Conservation (phyloP, 345 rosid genomes). For the Murraya paniculata region DNA sequence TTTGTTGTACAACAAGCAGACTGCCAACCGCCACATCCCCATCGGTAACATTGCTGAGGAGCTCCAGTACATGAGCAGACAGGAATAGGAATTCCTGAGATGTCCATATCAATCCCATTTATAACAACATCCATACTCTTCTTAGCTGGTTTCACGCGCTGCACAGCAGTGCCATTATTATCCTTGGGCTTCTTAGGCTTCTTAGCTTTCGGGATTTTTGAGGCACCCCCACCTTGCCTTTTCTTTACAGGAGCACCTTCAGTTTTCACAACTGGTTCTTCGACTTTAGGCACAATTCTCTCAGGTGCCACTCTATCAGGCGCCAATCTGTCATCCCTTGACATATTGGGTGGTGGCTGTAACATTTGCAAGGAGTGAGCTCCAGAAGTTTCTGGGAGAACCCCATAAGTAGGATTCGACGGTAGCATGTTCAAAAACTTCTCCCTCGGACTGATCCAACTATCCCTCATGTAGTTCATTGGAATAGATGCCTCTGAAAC, state of each 20-base stretch:
- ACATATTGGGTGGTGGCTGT: constrained; percentile 52
- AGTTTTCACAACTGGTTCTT: constrained; percentile 41
- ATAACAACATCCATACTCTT: constrained; percentile 78
- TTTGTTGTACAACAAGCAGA: constrained; percentile 93
- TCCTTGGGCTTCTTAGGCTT: constrained; percentile 86
- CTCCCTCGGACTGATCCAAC: constrained; percentile 73
- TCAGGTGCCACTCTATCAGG: constrained; percentile 38
- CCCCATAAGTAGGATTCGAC: constrained; percentile 37
- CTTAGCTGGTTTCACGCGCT: constrained; percentile 73
- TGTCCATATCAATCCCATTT: constrained; percentile 86
- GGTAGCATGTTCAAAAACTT: constrained; percentile 66
- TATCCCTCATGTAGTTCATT: constrained; percentile 58
- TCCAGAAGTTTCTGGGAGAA: constrained; percentile 60
- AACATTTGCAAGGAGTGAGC: constrained; percentile 63
- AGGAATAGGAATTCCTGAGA: constrained; percentile 79
- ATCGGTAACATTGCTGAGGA: constrained; percentile 92
- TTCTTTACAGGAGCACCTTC: constrained; percentile 58
- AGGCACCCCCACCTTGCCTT: constrained; percentile 50
- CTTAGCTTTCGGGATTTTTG: constrained; percentile 65
- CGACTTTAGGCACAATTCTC: constrained; percentile 44
- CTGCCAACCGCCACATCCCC: constrained; percentile 99
- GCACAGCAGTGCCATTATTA: constrained; percentile 34
- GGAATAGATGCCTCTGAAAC: constrained; percentile 54
- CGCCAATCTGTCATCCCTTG: constrained; percentile 49
- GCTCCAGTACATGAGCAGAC: constrained; percentile 94